Evolutionary conservation across 2,329 filamentous ascomycete genomes (phyloP).

Genomic region (Blastomyces emzantsi): DNA sequence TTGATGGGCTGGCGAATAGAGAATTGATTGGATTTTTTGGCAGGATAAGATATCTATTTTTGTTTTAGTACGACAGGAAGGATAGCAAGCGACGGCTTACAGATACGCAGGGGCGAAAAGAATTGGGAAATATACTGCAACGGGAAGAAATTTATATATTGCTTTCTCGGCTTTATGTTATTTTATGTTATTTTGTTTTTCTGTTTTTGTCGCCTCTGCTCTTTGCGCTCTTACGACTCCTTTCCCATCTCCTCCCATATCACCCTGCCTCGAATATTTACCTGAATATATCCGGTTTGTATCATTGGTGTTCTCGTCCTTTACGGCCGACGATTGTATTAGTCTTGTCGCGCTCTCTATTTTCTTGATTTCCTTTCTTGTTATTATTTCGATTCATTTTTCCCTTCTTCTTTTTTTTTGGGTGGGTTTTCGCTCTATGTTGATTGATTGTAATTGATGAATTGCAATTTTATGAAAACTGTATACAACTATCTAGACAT

Average conservation of each 20-base stretch:
- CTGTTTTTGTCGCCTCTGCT: no score
- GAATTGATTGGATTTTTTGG: not conserved
- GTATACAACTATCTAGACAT: not conserved
- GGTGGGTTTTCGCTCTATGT: not conserved
- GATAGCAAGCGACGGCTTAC: not conserved
- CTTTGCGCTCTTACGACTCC: not conserved
- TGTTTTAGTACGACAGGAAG: not conserved
- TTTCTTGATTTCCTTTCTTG: not conserved
- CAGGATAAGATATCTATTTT: not conserved
- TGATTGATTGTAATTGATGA: not conserved
- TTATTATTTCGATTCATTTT: not conserved
- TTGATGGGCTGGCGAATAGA: not conserved
- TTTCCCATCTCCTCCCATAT: not conserved
- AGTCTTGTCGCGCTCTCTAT: not conserved
- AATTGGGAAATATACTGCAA: not conserved
- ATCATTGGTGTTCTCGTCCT: not conserved
- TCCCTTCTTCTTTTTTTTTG: not conserved
- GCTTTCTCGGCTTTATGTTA: not conserved
- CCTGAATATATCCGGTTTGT: not conserved
- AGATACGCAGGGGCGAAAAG: not conserved
- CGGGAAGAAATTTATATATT: not conserved
- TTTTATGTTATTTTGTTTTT: not conserved
- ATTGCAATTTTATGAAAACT: conserved; percentile 1
- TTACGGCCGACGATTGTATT: not conserved
- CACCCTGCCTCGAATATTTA: not conserved